Conservation (phyloP, 139 green algal genomes). For the Closterium sp. region DNA sequence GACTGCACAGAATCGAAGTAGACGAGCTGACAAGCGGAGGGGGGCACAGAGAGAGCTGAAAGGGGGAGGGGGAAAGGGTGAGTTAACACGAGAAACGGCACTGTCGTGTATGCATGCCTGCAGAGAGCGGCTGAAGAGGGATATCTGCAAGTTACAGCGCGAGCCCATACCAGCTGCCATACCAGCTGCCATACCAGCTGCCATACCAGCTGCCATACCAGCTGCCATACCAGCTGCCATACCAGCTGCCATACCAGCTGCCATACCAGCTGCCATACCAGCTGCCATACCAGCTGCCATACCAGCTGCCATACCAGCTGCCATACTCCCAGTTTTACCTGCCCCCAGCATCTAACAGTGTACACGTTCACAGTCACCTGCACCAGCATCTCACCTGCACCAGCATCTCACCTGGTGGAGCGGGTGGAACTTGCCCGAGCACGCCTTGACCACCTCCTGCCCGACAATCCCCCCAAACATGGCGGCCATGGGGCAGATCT, state of each 20-base stretch:
- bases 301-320: background rate
- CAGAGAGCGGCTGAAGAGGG: conserved; percentile 74
- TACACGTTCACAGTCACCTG: background rate
- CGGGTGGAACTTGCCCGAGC: conserved; percentile 93
- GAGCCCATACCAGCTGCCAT: too few species aligned
- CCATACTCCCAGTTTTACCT: too few species aligned
- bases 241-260: too few species aligned
- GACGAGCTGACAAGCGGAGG: conserved; percentile 40
- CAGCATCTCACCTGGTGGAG: conserved; percentile 70
- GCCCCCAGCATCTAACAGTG: background rate
- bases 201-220: too few species aligned
- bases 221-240: too few species aligned
- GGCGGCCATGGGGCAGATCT: conserved; percentile 75
- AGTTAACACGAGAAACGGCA: background rate
- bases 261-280: too few species aligned
- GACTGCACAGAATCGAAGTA: conserved; percentile 58
- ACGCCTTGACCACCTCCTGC: conserved; percentile 96
- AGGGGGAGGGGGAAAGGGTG: background rate
- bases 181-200: too few species aligned
- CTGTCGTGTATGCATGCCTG: conserved; percentile 59
- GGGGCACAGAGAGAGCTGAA: background rate
- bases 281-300: too few species aligned
- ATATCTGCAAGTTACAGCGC: conserved; percentile 68
- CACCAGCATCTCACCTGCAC: background rate
- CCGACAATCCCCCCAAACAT: conserved; percentile 95